phyloP scores from a whole-genome alignment of 2,329 filamentous ascomycete genomes.

The Trichoderma aggressivum region DNA sequence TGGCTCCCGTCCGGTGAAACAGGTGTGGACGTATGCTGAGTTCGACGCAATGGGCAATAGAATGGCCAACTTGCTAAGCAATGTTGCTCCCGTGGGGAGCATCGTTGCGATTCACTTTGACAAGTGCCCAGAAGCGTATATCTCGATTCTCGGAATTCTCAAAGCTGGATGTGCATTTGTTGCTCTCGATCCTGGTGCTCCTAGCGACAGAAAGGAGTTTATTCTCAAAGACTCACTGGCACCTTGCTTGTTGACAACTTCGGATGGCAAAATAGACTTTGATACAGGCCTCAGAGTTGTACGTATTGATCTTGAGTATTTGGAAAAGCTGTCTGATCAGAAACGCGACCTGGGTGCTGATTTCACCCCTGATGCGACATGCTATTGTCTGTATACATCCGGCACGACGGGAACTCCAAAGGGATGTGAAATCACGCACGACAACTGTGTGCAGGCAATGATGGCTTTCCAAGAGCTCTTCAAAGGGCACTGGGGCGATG shows the following conservation, averaged over 20 bases:
- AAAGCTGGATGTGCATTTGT: slow-evolving; percentile 81
- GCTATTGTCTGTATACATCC: slow-evolving; percentile 84
- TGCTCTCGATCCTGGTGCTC: slow-evolving; percentile 73
- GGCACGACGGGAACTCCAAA: slow-evolving; percentile 85
- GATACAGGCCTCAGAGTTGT: slow-evolving; percentile 34
- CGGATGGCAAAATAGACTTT: slow-evolving; percentile 31
- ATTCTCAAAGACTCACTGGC: slow-evolving; percentile 72
- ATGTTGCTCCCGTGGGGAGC: slow-evolving; percentile 49
- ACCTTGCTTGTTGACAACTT: slow-evolving; percentile 57
- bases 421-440: slow-evolving; percentile 82
- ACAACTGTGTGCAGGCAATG: slow-evolving; percentile 87
- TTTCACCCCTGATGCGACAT: slow-evolving; percentile 52
- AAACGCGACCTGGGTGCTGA: neutral
- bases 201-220: slow-evolving; percentile 69
- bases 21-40: slow-evolving; percentile 70
- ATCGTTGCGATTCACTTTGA: slow-evolving; percentile 78
- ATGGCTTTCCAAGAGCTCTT: slow-evolving; percentile 81
- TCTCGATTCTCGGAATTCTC: slow-evolving; percentile 75
- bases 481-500: slow-evolving; percentile 64
- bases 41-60: slow-evolving; percentile 69
- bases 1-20: slow-evolving; percentile 42
- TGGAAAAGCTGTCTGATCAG: slow-evolving; percentile 28
- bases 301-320: slow-evolving; percentile 28
- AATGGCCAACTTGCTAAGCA: slow-evolving; percentile 62
- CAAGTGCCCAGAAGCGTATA: slow-evolving; percentile 81